Evolutionary conservation across 2,329 filamentous ascomycete species (phyloP), one percentile per base, ranked within the genome.

Genomic region (Fusarium sp.): DNA sequence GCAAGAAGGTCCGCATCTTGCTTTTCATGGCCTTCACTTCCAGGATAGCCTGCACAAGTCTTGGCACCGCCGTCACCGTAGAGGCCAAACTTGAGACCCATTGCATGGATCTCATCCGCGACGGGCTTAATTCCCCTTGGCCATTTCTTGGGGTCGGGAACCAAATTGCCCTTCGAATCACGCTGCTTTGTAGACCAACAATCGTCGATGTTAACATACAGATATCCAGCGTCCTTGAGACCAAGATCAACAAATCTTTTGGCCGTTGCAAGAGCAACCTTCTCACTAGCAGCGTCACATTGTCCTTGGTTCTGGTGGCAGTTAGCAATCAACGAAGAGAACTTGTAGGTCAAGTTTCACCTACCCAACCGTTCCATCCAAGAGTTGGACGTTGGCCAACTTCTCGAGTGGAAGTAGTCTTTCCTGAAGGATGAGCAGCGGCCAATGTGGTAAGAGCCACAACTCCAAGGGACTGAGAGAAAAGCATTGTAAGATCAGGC

Each of bases 41-140:
- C 60, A 17, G 60, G 60, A 24, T 52, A 64, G 3, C 60, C 58
- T 15, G 59, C 60, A 2, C 60, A 64, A 10, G 60, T 64, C 59
- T 63, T 63, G 4, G 24, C 36, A 19, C 60, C 60, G 1, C 43
- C 20, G 7, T 57, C 51, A 9, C 58, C 58, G 14, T 64, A 64
- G 5, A 64, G 58, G 3, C 60, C 60, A 7, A 64, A 64, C 7
- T 64, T 64, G 32, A 64, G 60, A 11, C 60, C 60, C 60, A 64
- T 63, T 7, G 12, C 32, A 30, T 64, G 60, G 9, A 64, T 64
- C 43, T 63, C 60, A 17, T 64, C 60, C 11, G 24, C 48, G 9
- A 64, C 59, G 4, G 51, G 51, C 51, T 63, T 63, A 38, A 64
- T 58, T 24, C 59, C 60, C n/a, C 58, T 63, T 21, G 60, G 60